These are phyloP conservation scores for Xerocomus amazonicus DNA, from an alignment of 1,284 basidiomycete species.

Conservation along the genomic window DNA sequence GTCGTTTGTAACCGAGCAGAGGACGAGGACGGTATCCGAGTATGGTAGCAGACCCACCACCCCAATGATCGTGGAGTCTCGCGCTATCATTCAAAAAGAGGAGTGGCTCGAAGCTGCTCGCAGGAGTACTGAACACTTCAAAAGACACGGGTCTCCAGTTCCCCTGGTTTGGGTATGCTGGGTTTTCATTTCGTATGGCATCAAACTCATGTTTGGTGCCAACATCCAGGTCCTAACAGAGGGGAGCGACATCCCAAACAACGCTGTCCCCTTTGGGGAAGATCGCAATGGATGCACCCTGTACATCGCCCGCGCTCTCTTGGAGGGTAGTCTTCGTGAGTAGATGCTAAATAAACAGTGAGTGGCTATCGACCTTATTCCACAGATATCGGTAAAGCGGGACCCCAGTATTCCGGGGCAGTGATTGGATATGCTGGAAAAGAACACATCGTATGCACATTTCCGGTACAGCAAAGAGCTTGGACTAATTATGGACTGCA, in stretches of 20 bases:
- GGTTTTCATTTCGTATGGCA: neutral
- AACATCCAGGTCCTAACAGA: constrained; percentile 28
- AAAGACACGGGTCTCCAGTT: constrained; percentile 26
- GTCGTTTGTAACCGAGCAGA: constrained; percentile 8
- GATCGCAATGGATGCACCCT: constrained; percentile 29
- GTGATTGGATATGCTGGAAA: constrained; percentile 30
- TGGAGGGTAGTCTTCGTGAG: constrained; percentile 31
- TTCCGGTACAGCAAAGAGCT: neutral
- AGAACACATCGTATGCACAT: constrained; percentile 24
- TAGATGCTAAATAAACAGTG: neutral
- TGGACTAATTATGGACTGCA: constrained; percentile 8
- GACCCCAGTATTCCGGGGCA: constrained; percentile 25
- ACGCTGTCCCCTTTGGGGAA: constrained; percentile 33
- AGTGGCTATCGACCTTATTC: neutral
- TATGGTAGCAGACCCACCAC: constrained; percentile 19
- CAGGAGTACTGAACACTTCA: constrained; percentile 30
- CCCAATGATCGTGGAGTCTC: constrained; percentile 13
- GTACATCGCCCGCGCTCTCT: constrained; percentile 33
- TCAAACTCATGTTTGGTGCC: neutral
- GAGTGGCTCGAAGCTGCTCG: constrained; percentile 30
- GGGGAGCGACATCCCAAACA: constrained; percentile 30
- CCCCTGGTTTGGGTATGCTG: constrained; percentile 30
- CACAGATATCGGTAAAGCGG: constrained; percentile 31
- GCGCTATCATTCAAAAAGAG: constrained; percentile 22
- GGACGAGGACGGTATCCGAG: constrained; percentile 22